A percentile compares a stretch with the other conserved stretches of the same genome.
Conservation (phyloP, 371 early-diverging fungal genomes). For the Batkoa obscura region DNA sequence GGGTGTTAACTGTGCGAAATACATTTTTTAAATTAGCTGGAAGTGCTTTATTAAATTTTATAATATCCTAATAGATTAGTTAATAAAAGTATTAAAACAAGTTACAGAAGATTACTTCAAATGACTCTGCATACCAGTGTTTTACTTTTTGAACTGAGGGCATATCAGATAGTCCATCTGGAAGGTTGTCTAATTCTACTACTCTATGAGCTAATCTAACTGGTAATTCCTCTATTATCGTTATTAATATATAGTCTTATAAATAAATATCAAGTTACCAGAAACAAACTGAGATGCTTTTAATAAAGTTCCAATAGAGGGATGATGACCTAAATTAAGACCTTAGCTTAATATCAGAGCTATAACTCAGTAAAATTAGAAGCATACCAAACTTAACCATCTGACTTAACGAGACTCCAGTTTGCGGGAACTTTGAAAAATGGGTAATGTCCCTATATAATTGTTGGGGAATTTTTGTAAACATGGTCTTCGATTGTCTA, state of each 20-base stretch:
- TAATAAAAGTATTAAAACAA: neutral
- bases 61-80: constrained; percentile 26
- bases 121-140: constrained; percentile 88
- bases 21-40: neutral
- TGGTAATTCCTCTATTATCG: constrained; percentile 62
- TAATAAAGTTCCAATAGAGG: constrained; percentile 63
- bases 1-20: neutral
- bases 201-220: constrained; percentile 89
- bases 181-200: constrained; percentile 86
- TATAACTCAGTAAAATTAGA: neutral
- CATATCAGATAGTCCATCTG: constrained; percentile 69
- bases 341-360: neutral
- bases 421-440: constrained; percentile 67
- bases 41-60: constrained; percentile 21
- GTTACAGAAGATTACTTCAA: constrained; percentile 28
- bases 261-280: constrained; percentile 15
- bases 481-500: neutral
- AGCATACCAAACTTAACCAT: constrained; percentile 79
- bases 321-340: constrained; percentile 43
- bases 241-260: neutral
- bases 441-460: constrained; percentile 47
- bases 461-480: constrained; percentile 23
- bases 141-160: constrained; percentile 79
- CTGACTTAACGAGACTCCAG: constrained; percentile 75
- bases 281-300: constrained; percentile 83